These are phyloP conservation scores for Pneumocystis murina DNA, from an alignment of 1,139 yeast species.

Conservation along the genomic window DNA sequence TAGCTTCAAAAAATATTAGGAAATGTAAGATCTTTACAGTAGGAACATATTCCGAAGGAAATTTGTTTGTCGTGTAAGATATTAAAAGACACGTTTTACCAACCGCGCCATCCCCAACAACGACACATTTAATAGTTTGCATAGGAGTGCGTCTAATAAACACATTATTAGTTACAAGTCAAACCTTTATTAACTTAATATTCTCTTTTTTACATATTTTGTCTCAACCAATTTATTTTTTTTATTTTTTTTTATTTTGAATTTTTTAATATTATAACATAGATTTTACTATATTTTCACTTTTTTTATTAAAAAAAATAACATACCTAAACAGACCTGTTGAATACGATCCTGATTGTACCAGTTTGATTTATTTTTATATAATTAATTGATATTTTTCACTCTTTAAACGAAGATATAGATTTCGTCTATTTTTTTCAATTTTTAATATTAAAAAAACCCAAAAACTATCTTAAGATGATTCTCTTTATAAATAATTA, in stretches of 20 bases:
- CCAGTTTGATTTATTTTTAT: not conserved
- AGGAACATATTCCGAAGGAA: constrained; percentile 81
- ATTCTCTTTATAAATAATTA: not conserved
- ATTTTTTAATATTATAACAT: not conserved
- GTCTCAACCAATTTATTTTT: too few relatives aligned
- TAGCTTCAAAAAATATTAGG: not conserved
- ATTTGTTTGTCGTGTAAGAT: constrained; percentile 75
- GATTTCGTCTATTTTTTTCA: not conserved
- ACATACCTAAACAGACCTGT: not conserved
- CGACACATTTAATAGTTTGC: constrained; percentile 64
- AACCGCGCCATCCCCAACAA: constrained; percentile 96
- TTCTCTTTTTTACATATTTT: too few relatives aligned
- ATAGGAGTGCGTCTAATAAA: constrained; percentile 1
- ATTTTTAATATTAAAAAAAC: not conserved
- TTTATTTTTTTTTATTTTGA: too few relatives aligned
- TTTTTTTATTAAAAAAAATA: not conserved
- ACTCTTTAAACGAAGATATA: not conserved
- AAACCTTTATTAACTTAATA: too few relatives aligned
- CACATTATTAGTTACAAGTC: not conserved
- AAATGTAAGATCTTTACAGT: constrained; percentile 27
- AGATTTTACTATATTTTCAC: not conserved
- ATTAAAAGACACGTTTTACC: constrained; percentile 56
- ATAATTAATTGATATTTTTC: not conserved
- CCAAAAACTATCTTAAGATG: not conserved
- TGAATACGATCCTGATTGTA: not conserved